Percentiles rank a stretch among this genome's conserved stretches.
These are phyloP conservation scores for Cladosporium sp. DNA, from an alignment of 2,329 filamentous ascomycete species.

Conservation along the genomic window DNA sequence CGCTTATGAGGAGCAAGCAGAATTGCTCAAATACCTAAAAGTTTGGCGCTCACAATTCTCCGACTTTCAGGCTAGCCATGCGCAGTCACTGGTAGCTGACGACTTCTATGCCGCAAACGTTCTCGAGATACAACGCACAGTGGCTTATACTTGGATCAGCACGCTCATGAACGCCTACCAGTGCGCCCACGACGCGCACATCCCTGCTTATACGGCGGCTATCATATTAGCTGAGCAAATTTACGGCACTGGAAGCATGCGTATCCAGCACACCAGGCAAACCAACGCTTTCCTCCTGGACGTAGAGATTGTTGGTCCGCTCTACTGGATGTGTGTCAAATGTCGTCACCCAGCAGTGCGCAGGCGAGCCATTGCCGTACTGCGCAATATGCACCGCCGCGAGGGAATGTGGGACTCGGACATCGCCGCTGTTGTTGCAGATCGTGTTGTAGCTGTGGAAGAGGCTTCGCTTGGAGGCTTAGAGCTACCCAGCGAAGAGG, in stretches of 20 bases:
- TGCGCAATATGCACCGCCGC: slow-evolving; percentile 1
- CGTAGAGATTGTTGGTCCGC: slow-evolving; percentile 16
- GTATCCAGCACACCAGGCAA: background rate
- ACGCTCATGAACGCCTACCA: slow-evolving; percentile 1
- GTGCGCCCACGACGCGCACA: slow-evolving; percentile 10
- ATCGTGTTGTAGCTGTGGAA: slow-evolving; percentile 14
- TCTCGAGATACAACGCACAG: slow-evolving; percentile 4
- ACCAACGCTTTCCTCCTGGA: slow-evolving; percentile 9
- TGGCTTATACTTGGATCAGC: slow-evolving; percentile 14
- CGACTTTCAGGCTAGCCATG: background rate
- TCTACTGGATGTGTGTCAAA: slow-evolving; percentile 18
- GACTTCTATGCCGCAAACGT: slow-evolving; percentile 4
- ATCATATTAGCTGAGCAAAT: slow-evolving; percentile 16
- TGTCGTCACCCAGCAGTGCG: slow-evolving; percentile 18
- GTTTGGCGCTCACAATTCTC: slow-evolving; percentile 6
- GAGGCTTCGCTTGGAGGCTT: slow-evolving; percentile 1
- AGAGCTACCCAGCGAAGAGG: slow-evolving; percentile 2
- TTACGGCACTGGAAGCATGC: background rate
- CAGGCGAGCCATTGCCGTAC: slow-evolving; percentile 15
- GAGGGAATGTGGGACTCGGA: slow-evolving; percentile 21
- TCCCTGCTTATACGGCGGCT: slow-evolving; percentile 1
- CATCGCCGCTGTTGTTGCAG: slow-evolving; percentile 8
- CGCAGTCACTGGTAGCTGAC: background rate
- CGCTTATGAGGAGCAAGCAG: slow-evolving; percentile 5
- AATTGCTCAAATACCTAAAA: slow-evolving; percentile 4